Evolutionary conservation across 2,329 filamentous ascomycete genomes (phyloP), one percentile per base, ranked within the genome.

Genomic region (Penicillium sp.): DNA sequence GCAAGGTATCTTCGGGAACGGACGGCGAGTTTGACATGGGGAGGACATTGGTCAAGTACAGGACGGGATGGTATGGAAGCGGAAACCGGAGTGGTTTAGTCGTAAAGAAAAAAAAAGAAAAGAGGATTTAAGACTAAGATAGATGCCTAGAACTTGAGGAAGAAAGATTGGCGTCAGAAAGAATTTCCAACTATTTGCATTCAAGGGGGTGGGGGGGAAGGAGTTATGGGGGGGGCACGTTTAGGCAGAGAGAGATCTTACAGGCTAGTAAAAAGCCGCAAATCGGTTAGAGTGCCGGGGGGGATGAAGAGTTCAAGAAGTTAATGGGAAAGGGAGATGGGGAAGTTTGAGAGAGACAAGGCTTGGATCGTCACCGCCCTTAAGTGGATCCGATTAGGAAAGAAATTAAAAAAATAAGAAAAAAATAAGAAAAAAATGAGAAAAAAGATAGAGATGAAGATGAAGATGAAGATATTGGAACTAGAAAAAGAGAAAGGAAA

Each of bases 1-100:
- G 69, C 68, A 71, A 69, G 70, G 72, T 68, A 66, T 75, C 65
- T 70, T 73, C 73, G 66, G 73, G 65, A 69, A 72, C 75, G 70
- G 75, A 72, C 72, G 73, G 70, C 72, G 73, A 72, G 57, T 70
- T 78, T 76, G 78, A 80, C 78, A 81, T 81, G 78, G 72, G 73
- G 74, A 76, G 73, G 70, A 79, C 78, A 81, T 80, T 78, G 75
- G 77, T 76, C 71, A 74, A 67, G 66, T 60, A 64, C 68, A 68
- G 61, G 62, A 60, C 58, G 56, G 62, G 61, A 64, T 50, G 57
- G 59, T 60, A 63, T 55, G 54, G 53, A 63, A 64, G 57, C 53
- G 54, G 55, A 53, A 53, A 54, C 46, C 50, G 40, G 43, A 48
- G 29, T 40, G 58, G 56, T 58, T 58, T 60, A 48, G 57, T 33